Conservation (phyloP, 2,329 filamentous ascomycete genomes). For the Botryotinia narcissicola region DNA sequence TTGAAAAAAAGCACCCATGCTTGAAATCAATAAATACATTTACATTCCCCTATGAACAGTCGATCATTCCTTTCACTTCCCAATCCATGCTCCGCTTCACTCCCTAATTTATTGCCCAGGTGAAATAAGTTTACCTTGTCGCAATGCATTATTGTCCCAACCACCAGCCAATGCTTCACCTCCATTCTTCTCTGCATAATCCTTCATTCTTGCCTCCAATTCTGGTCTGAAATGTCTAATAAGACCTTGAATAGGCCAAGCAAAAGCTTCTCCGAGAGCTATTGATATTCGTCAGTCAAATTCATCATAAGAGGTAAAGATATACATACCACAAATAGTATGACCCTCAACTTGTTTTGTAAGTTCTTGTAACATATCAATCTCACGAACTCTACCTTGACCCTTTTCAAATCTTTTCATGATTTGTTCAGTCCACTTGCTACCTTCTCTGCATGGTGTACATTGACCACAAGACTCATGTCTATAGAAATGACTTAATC, state of each 20-base stretch:
- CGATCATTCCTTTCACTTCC: constrained; percentile 20
- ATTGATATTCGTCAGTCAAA: constrained; percentile 25
- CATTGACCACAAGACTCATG: constrained; percentile 98
- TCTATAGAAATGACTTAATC: constrained; percentile 94
- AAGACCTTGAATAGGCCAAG: constrained; percentile 96
- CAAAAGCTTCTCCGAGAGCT: constrained; percentile 95
- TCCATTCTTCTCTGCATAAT: constrained; percentile 70
- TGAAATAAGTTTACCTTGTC: constrained; percentile 79
- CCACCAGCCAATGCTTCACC: constrained; percentile 80
- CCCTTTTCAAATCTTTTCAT: constrained; percentile 96
- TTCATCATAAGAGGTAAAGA: not conserved
- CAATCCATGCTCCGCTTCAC: constrained; percentile 16
- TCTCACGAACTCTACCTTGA: constrained; percentile 83
- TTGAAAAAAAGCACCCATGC: constrained; percentile 23
- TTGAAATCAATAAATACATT: constrained; percentile 37
- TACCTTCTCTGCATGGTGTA: constrained; percentile 98
- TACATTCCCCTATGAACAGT: constrained; percentile 32
- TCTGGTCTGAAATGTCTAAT: constrained; percentile 98
- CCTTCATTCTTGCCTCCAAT: constrained; percentile 84
- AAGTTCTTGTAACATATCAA: constrained; percentile 98
- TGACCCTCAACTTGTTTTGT: constrained; percentile 99
- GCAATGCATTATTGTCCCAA: constrained; percentile 72
- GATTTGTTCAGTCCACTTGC: constrained; percentile 99
- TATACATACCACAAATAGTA: constrained; percentile 83
- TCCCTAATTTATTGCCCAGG: constrained; percentile 75